Conservation (phyloP, 495 filamentous ascomycete genomes). For the Hyaloscypha finlandica region DNA sequence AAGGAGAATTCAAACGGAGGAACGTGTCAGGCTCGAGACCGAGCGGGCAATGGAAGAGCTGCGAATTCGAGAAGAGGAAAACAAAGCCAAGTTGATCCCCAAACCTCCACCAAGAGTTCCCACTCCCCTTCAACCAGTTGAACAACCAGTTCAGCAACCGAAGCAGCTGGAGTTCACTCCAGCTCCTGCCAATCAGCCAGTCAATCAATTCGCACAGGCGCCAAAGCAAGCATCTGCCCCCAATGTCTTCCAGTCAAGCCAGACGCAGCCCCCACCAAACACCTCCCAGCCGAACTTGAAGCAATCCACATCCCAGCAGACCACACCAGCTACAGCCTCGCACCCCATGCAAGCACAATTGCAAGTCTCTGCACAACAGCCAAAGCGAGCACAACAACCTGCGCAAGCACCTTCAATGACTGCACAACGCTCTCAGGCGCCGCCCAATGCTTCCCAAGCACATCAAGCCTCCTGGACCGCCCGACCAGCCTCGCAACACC, state of each 20-base stretch:
- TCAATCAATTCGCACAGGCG: background rate
- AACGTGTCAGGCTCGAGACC: conserved; percentile 48
- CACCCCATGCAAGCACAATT: background rate
- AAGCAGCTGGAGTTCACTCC: background rate
- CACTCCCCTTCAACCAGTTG: conserved; percentile 33
- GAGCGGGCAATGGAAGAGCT: conserved; percentile 42
- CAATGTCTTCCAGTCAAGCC: background rate
- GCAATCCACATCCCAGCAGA: background rate
- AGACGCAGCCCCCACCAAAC: background rate
- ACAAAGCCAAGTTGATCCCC: conserved; percentile 37
- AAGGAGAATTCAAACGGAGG: conserved; percentile 50
- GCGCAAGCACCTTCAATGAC: background rate
- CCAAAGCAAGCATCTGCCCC: background rate
- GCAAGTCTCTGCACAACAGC: background rate
- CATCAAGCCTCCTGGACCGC: background rate
- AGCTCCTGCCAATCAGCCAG: background rate
- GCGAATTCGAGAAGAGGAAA: conserved; percentile 43
- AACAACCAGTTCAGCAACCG: conserved; percentile 3
- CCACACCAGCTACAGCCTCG: background rate
- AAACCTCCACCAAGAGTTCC: conserved; percentile 40
- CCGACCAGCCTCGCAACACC: background rate
- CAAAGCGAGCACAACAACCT: background rate
- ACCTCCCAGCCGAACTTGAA: background rate
- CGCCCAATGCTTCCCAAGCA: background rate
- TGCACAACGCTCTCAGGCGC: background rate